These are phyloP conservation scores for Kwoniella dendrophila DNA, from an alignment of 768 basidiomycete species.

Conservation along the genomic window DNA sequence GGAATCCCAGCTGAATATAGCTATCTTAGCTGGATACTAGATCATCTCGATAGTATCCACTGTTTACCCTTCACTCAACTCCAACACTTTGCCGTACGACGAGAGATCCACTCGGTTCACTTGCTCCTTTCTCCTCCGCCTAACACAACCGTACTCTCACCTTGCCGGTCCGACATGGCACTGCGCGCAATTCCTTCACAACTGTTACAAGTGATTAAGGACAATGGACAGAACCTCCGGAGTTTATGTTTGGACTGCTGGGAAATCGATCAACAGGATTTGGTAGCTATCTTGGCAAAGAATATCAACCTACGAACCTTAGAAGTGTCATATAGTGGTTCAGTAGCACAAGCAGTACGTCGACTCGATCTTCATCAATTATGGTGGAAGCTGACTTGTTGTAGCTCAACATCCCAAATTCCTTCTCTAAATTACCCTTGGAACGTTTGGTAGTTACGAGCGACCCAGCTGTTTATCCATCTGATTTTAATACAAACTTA, in stretches of 20 bases:
- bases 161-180: background rate
- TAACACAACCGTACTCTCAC: background rate
- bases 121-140: conserved; percentile 22
- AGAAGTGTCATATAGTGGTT: conserved; percentile 1
- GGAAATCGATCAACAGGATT: conserved; percentile 11
- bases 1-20: background rate
- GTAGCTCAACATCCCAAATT: conserved; percentile 4
- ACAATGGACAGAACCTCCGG: background rate
- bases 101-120: conserved; percentile 18
- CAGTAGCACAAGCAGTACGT: conserved; percentile 11
- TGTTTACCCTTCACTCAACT: conserved; percentile 24
- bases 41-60: conserved; percentile 31
- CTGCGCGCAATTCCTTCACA: conserved; percentile 2
- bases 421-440: background rate
- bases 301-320: background rate
- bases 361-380: background rate
- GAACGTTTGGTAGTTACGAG: background rate
- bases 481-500: conserved; percentile 4
- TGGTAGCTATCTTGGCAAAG: conserved; percentile 9
- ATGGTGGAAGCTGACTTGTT: background rate
- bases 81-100: conserved; percentile 12
- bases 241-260: conserved; percentile 29
- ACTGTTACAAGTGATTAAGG: conserved; percentile 5
- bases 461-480: background rate
- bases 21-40: conserved; percentile 21